Evolutionary conservation across 2,329 filamentous ascomycete genomes (phyloP).

Genomic region (Talaromyces funiculosus): DNA sequence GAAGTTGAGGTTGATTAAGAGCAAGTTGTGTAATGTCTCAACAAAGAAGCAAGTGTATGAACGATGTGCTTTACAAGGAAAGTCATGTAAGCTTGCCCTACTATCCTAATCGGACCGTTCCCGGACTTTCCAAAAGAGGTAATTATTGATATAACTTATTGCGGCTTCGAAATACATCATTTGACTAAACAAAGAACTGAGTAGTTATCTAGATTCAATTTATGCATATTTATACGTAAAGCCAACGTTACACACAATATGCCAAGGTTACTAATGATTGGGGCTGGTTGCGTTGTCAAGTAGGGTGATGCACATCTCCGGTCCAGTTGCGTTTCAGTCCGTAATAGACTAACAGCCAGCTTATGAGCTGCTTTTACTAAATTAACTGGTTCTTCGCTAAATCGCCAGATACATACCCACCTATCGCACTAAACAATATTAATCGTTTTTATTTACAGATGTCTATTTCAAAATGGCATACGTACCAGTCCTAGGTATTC

Average conservation of each 20-base stretch:
- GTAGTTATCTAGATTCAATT: not conserved
- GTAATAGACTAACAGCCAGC: not conserved
- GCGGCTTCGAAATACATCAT: too few species aligned
- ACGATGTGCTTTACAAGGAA: not conserved
- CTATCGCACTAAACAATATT: not conserved
- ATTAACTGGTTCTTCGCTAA: not conserved
- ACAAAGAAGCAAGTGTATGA: not conserved
- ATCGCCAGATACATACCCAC: not conserved
- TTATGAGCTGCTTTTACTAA: not conserved
- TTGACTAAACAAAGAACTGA: not conserved
- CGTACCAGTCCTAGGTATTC: too few species aligned
- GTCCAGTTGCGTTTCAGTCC: not conserved
- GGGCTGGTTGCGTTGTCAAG: not conserved
- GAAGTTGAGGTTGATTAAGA: not conserved
- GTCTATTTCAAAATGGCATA: too few species aligned
- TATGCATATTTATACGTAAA: not conserved
- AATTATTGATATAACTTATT: not conserved
- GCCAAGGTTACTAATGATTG: not conserved
- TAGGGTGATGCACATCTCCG: not conserved
- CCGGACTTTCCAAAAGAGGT: not conserved
- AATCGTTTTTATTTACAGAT: too few species aligned
- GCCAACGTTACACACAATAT: not conserved
- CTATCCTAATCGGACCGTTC: not conserved
- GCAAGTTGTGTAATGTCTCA: not conserved
- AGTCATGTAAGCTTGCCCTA: not conserved